phyloP scores from a whole-genome alignment of 306 rosid species.

The Ceratonia siliqua region DNA sequence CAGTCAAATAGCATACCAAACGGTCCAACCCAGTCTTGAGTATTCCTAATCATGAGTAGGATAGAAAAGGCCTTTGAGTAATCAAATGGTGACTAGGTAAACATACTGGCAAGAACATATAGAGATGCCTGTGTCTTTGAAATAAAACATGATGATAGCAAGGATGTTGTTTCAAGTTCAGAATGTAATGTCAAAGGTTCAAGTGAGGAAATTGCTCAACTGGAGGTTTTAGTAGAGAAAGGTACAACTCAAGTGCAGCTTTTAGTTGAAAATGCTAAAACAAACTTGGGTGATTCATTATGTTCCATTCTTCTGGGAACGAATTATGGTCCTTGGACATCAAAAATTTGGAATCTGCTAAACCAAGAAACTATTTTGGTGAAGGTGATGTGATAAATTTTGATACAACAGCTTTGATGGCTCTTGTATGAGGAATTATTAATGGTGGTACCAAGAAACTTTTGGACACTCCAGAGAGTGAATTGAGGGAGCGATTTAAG shows the following conservation, averaged over 20 bases:
- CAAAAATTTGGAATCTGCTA: conserved; percentile 24
- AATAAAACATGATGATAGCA: no score
- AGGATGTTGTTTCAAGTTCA: no score
- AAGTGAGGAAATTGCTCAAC: conserved; percentile 28
- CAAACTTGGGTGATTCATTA: conserved; percentile 47
- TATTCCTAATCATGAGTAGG: no score
- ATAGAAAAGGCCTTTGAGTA: no score
- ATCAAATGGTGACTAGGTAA: no score
- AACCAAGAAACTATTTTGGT: conserved; percentile 28
- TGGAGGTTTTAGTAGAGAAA: conserved; percentile 34
- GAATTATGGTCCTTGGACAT: conserved; percentile 33
- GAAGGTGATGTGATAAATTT: conserved; percentile 61
- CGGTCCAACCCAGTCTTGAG: no score
- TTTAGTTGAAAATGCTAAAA: conserved; percentile 21
- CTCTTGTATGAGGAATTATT: conserved; percentile 81
- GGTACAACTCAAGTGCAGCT: conserved; percentile 24
- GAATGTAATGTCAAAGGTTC: no score
- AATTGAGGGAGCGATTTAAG: conserved; percentile 76
- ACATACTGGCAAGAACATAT: no score
- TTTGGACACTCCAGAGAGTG: conserved; percentile 73
- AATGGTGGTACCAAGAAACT: conserved; percentile 70
- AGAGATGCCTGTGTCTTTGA: no score
- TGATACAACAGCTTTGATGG: conserved; percentile 94
- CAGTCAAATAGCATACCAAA: no score
- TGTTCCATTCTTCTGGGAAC: conserved; percentile 49